phyloP scores from a whole-genome alignment of 352 stramenopile genomes.

The Halophytophthora polymorphica region DNA sequence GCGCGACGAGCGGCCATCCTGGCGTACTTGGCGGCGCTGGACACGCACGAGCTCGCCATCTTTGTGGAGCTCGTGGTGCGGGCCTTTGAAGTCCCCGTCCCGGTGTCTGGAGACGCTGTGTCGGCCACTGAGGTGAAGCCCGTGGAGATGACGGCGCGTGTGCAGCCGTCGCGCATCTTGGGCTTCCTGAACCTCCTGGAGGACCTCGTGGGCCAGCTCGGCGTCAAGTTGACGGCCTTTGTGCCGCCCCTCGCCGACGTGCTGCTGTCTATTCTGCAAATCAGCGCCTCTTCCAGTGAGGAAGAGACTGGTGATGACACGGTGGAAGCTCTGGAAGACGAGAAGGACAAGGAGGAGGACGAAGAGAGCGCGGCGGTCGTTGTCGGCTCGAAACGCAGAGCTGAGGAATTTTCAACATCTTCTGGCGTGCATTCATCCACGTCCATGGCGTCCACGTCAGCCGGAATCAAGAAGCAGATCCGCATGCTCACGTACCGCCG shows the following conservation, averaged over 20 bases:
- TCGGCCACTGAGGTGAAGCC: conserved; percentile 22
- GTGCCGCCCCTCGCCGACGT: conserved; percentile 76
- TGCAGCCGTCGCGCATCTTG: conserved; percentile 75
- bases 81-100: conserved; percentile 73
- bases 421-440: conserved; percentile 8
- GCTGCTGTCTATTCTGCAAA: conserved; percentile 65
- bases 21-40: conserved; percentile 82
- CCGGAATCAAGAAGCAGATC: conserved; percentile 77
- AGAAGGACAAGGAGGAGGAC: conserved; percentile 16
- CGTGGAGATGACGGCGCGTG: conserved; percentile 36
- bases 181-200: conserved; percentile 90
- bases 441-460: conserved; percentile 11
- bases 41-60: conserved; percentile 66
- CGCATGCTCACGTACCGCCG: conserved; percentile 76
- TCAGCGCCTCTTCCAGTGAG: conserved; percentile 35
- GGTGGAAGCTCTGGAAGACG: conserved; percentile 18
- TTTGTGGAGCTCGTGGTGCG: conserved; percentile 90
- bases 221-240: conserved; percentile 78
- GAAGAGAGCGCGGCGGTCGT: conserved; percentile 3
- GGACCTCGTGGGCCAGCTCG: conserved; percentile 85
- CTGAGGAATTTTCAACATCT: conserved; percentile 1
- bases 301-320: conserved; percentile 21
- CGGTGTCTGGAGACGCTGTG: conserved; percentile 6
- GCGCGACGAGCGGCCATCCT: conserved; percentile 88
- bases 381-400: conserved; percentile 25